Base-by-base conservation (phyloP, 169 alveolate genomes). In the Eimeria brunetti region DNA sequence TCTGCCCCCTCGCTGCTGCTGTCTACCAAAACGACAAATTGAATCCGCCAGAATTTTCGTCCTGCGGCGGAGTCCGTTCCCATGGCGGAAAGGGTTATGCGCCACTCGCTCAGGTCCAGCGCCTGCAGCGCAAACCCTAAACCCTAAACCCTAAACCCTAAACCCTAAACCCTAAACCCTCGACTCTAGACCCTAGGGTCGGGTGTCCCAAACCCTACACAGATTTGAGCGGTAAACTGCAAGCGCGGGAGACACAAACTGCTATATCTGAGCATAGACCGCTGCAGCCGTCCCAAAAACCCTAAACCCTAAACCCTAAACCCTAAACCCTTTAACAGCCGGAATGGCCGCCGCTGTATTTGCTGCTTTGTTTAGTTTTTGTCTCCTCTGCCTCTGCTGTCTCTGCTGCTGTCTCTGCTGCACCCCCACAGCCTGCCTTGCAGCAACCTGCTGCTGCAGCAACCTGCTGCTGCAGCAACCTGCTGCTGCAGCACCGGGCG, bases 21-120 rank as follows among this genome's bases (percentile, higher is more conserved):
- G 76, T 84, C 91, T 5, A 84, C 91, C n/a, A 84, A 44, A 36
- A 84, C 36, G 11, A 84, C 36, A 44, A 84, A 84, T n/a, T 84
- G 91, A 20, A 84, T n/a, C 1, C 76, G 56, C 91, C 91, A 84
- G 58, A 58, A 84, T 56, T 84, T 84, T 27, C 20, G 33, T 18
- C 91, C 91, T 16, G 91, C 58, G 8, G 78, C 9, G 7, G 91
- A 56, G 76, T 84, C 76, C 14, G 64, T 6, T 33, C 78, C 67
- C 41, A 58, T 33, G 12, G 78, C 41, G 8, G 91, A 84, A 36
- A 84, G 38, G 24, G 91, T 84, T 33, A 84, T 33, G 7, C 91
- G 76, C 60, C 64, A 22, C 41, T 84, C 91, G 7, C 76, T 14
- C n/a, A 84, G 38, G 4, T 78, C 78, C 46, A 84, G 38, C 12